Evolutionary conservation across 257 asterid genomes (phyloP).

Genomic region (Rubia yunnanensis): DNA sequence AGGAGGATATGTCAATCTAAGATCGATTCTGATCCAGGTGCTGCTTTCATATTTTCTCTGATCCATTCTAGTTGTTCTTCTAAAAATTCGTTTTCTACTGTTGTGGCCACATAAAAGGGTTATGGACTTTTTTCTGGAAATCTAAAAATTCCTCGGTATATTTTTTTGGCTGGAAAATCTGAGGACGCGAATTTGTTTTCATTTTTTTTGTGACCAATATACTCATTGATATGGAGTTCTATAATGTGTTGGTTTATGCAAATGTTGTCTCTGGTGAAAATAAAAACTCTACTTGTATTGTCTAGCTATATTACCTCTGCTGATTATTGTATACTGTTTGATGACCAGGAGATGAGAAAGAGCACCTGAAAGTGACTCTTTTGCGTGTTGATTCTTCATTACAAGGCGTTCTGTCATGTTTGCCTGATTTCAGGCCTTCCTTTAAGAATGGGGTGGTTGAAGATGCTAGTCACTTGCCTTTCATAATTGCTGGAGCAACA

Average conservation of each 20-base stretch:
- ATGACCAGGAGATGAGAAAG: slow-evolving; percentile 85
- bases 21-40: slow-evolving; percentile 92
- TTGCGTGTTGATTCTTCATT: slow-evolving; percentile 93
- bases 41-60: slow-evolving; percentile 14
- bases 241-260: not conserved
- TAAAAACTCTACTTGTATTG: not conserved
- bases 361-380: slow-evolving; percentile 98
- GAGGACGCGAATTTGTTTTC: not conserved
- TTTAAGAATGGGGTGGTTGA: slow-evolving; percentile 55
- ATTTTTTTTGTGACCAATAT: not conserved
- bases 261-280: not conserved
- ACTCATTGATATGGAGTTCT: not conserved
- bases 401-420: slow-evolving; percentile 93
- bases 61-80: not conserved
- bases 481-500: slow-evolving; percentile 91
- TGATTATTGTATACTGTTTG: slow-evolving; percentile 25
- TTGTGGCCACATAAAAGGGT: not conserved
- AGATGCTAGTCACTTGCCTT: slow-evolving; percentile 45
- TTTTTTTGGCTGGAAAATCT: not conserved
- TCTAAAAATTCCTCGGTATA: not conserved
- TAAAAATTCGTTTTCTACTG: not conserved
- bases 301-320: slow-evolving; percentile 14
- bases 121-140: not conserved
- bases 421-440: slow-evolving; percentile 95
- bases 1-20: slow-evolving; percentile 65